Base-by-base conservation (phyloP, 805 yeast species). In the Kodamaea kakaduensis region DNA sequence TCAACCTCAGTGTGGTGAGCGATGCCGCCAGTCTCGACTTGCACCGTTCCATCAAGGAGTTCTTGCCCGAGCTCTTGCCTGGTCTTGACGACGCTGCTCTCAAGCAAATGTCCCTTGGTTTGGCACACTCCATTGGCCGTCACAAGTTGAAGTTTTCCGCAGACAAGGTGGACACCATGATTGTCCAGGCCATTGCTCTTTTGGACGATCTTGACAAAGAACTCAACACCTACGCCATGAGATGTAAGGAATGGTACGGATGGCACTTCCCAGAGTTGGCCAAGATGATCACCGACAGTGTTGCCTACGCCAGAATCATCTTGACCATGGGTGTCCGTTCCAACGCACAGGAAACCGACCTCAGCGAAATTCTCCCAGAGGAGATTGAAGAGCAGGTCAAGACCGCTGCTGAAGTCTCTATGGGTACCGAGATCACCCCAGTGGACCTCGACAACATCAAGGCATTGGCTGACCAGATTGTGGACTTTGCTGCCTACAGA, bases 211-310 rank as follows among this genome's bases (percentile, higher is more conserved):
- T 93, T 54, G 98, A 93, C 71, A 93, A 93, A 70, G 98, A 93
- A 66, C 77, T 93, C 54, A 93, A 93, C 71, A 93, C 97, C 35
- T 93, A 90, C 55, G 96, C 97, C 49, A 93, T 93, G 98, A 81
- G 98, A 72, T 79, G 90, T 69, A 93, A 90, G 71, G 98, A 93
- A 71, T 93, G 98, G 98, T 93, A 93, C 69, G 98, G 98, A 48
- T 93, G 98, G 98, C 98, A 93, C 67, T 93, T 93, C 81, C 98
- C 98, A 25, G 98, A 93, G 67, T 78, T 93, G 78, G 96, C 97
- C 54, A 93, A 93, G 76, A 87, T 90, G 62, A 84, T 93, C 52
- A 80, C 83, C 49, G 98, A 90, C 68, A 89, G 96, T 48, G 90
- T 86, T 52, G 97, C 97, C 31, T 90, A 80, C 64, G 97, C 97